Percentiles rank a stretch among this genome's conserved stretches.
Conservation (phyloP, 1,284 basidiomycete genomes). For the Marasmius oreades region DNA sequence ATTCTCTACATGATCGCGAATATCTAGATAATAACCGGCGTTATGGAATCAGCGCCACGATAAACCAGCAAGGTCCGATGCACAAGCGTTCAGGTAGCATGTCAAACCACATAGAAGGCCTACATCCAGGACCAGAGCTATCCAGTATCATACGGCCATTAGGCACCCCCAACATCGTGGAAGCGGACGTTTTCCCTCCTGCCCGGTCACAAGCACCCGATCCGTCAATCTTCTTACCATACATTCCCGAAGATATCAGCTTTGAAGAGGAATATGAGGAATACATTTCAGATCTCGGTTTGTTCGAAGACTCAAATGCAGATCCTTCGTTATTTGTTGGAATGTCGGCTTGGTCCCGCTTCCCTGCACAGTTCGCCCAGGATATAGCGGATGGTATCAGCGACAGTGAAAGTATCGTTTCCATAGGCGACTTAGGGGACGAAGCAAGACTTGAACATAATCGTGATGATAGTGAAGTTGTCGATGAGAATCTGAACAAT, state of each 20-base stretch:
- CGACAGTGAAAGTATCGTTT: conserved; percentile 86
- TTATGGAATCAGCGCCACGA: conserved; percentile 61
- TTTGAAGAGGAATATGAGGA: conserved; percentile 89
- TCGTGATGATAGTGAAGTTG: conserved; percentile 56
- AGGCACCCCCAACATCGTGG: conserved; percentile 73
- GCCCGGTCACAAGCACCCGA: conserved; percentile 79
- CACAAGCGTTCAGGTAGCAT: conserved; percentile 77
- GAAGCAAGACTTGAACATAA: conserved; percentile 64
- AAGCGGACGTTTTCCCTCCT: conserved; percentile 81
- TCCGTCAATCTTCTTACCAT: conserved; percentile 80
- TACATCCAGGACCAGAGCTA: conserved; percentile 72
- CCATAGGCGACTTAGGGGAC: conserved; percentile 82
- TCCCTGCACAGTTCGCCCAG: conserved; percentile 61
- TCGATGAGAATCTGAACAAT: conserved; percentile 83
- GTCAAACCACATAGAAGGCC: conserved; percentile 73
- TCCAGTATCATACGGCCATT: conserved; percentile 69
- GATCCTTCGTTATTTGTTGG: conserved; percentile 37
- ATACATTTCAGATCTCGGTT: conserved; percentile 78
- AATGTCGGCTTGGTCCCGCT: conserved; percentile 71
- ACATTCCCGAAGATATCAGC: conserved; percentile 80
- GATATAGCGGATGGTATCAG: conserved; percentile 80
- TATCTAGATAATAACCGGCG: conserved; percentile 71
- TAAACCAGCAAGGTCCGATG: conserved; percentile 49
- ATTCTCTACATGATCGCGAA: conserved; percentile 3
- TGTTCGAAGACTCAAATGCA: conserved; percentile 52